phyloP scores from a whole-genome alignment of 495 filamentous ascomycete genomes.

The Aspergillus sclerotioniger region DNA sequence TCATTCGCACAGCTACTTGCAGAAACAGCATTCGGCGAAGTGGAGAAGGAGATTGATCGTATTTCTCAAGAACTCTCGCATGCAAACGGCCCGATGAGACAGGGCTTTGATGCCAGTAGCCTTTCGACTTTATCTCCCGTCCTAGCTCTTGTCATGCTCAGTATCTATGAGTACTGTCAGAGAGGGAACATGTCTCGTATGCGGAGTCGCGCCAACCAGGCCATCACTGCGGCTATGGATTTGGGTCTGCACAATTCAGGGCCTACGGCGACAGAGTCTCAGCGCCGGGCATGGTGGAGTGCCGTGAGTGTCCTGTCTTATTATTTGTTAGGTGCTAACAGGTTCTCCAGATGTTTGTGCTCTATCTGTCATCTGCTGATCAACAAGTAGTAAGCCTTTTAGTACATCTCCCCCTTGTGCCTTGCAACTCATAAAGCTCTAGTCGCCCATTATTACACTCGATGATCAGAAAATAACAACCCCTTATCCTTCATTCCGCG shows the following conservation, averaged over 20 bases:
- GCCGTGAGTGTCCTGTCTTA: conserved; percentile 25
- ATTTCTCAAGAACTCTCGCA: conserved; percentile 20
- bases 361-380: neutral
- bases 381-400: neutral
- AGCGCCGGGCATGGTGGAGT: conserved; percentile 51
- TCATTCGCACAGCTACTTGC: conserved; percentile 47
- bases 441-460: conserved; percentile 41
- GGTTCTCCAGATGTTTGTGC: no score
- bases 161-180: conserved; percentile 51
- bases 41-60: conserved; percentile 40
- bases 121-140: conserved; percentile 20
- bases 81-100: neutral
- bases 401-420: neutral
- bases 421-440: neutral
- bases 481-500: conserved; percentile 28
- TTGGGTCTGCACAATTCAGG: conserved; percentile 36
- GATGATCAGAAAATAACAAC: conserved; percentile 46
- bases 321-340: neutral
- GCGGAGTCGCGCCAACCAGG: conserved; percentile 46
- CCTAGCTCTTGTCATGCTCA: conserved; percentile 44
- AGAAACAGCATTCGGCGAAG: conserved; percentile 40
- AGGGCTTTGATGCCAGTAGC: conserved; percentile 24
- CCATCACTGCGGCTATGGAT: conserved; percentile 44
- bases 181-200: conserved; percentile 51
- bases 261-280: conserved; percentile 37